A percentile compares a stretch with the other conserved stretches of the same genome.
phyloP scores from a whole-genome alignment of 2,329 filamentous ascomycete genomes.

The Cylindrodendrum hubeiense region DNA sequence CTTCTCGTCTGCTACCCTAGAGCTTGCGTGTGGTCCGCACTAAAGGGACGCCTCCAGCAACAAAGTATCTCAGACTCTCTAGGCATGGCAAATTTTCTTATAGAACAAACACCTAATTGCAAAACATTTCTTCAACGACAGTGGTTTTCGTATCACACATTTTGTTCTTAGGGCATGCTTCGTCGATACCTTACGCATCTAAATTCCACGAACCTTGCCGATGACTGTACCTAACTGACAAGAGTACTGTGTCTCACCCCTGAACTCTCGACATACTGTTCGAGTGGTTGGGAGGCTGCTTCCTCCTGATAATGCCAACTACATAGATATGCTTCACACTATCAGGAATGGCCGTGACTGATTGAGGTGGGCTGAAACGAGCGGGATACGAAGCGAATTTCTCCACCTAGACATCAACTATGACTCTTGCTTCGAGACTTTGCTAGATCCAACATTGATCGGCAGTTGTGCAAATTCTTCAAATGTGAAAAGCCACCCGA shows the following conservation, averaged over 20 bases:
- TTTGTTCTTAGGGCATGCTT: background rate
- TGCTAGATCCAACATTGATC: background rate
- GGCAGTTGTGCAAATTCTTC: too few relatives aligned
- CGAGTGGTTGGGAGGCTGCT: slow-evolving; percentile 2
- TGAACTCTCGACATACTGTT: background rate
- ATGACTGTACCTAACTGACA: background rate
- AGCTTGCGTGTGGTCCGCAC: too few relatives aligned
- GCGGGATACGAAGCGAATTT: background rate
- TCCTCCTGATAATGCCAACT: slow-evolving; percentile 5
- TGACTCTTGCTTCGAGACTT: slow-evolving; percentile 4
- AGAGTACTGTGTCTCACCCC: background rate
- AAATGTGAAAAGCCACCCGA: slow-evolving; percentile 10
- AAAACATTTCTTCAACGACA: slow-evolving; percentile 6
- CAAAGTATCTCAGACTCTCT: background rate
- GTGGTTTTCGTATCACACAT: background rate
- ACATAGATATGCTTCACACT: slow-evolving; percentile 6
- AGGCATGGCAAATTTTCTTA: background rate
- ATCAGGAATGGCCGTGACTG: slow-evolving; percentile 13
- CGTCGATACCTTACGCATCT: slow-evolving; percentile 3
- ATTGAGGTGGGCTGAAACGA: background rate
- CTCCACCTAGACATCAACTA: background rate
- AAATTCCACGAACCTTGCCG: background rate
- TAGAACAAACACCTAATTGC: slow-evolving; percentile 9
- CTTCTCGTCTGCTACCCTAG: too few relatives aligned
- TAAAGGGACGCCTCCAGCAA: too few relatives aligned